These are phyloP conservation scores for Aspergillus nidulans DNA, from an alignment of 495 filamentous ascomycete genomes.

Conservation along the genomic window DNA sequence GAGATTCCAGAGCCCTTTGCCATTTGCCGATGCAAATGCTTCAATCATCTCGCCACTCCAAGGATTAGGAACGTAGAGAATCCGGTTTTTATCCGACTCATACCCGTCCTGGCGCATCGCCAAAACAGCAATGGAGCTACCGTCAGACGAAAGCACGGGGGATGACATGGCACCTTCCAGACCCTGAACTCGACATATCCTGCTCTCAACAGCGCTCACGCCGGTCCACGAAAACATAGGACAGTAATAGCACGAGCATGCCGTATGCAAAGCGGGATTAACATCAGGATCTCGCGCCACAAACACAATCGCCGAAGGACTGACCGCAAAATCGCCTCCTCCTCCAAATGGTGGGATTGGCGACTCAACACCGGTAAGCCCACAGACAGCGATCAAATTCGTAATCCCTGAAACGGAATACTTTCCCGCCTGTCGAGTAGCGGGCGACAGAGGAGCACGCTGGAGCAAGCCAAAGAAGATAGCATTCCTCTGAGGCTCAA, in stretches of 20 bases:
- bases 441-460: conserved; percentile 36
- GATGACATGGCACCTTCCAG: conserved; percentile 68
- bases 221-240: conserved; percentile 57
- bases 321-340: conserved; percentile 55
- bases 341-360: conserved; percentile 60
- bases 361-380: conserved; percentile 42
- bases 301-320: conserved; percentile 61
- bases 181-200: conserved; percentile 32
- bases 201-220: conserved; percentile 39
- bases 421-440: conserved; percentile 35
- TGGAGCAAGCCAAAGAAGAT: conserved; percentile 70
- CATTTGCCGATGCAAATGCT: conserved; percentile 58
- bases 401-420: conserved; percentile 45
- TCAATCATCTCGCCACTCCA: conserved; percentile 55
- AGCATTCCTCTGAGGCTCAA: conserved; percentile 59
- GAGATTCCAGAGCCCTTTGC: conserved; percentile 61
- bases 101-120: conserved; percentile 78
- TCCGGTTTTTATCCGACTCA: conserved; percentile 80
- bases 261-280: conserved; percentile 75
- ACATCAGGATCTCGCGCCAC: conserved; percentile 78
- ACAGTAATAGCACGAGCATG: conserved; percentile 60
- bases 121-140: conserved; percentile 70
- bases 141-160: conserved; percentile 73
- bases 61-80: conserved; percentile 62
- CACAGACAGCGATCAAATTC: conserved; percentile 43